phyloP scores from a whole-genome alignment of 495 filamentous ascomycete species.

The Polyplosphaeria fusca region DNA sequence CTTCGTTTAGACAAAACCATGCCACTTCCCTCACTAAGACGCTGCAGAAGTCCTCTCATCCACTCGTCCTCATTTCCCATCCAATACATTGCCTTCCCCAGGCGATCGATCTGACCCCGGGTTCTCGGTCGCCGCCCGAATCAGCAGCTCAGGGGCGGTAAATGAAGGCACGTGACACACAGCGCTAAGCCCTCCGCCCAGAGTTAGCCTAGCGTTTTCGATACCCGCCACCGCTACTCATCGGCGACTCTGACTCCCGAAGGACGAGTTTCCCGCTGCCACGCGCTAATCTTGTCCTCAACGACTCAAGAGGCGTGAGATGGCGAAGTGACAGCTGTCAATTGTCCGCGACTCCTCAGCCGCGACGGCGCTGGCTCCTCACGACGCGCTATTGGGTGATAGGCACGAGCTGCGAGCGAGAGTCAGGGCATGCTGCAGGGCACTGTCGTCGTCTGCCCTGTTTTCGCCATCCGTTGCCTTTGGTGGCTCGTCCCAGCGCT shows the following conservation, averaged over 20 bases:
- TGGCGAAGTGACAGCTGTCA: constrained; percentile 21
- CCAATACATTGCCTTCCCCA: neutral
- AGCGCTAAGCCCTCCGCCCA: constrained; percentile 5
- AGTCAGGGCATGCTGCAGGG: constrained; percentile 8
- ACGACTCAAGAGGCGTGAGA: neutral
- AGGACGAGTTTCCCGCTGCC: neutral
- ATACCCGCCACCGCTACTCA: neutral
- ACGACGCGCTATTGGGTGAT: neutral
- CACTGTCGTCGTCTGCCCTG: neutral
- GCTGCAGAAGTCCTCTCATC: neutral
- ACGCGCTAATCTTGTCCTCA: constrained; percentile 1
- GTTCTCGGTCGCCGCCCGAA: neutral
- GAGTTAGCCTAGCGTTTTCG: neutral
- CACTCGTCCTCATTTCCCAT: neutral
- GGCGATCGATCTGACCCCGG: neutral
- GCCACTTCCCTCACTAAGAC: neutral
- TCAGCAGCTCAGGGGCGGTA: constrained; percentile 12
- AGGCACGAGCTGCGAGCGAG: constrained; percentile 5
- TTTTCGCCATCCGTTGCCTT: neutral
- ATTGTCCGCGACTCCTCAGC: neutral
- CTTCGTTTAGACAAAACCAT: neutral
- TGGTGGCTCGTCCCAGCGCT: neutral
- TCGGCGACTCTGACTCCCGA: constrained; percentile 5
- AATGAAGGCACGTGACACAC: constrained; percentile 1
- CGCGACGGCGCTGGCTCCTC: neutral